Percentiles rank a stretch among this genome's conserved stretches.
phyloP scores from a whole-genome alignment of 2,329 filamentous ascomycete species.

The Cercospora brassicicola region DNA sequence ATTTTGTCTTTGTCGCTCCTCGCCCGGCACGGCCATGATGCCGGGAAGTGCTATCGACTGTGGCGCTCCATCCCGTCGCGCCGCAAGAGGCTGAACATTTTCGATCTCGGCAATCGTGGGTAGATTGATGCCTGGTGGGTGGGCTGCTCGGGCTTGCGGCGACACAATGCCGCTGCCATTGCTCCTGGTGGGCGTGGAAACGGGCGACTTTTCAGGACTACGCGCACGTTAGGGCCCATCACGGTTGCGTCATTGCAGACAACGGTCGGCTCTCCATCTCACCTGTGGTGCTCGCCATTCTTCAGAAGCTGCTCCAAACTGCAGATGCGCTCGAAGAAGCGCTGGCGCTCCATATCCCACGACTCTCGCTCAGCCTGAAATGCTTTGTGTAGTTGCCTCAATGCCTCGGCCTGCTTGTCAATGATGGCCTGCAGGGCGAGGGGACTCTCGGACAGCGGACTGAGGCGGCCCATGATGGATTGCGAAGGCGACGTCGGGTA shows the following conservation, averaged over 20 bases:
- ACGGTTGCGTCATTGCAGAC: constrained; percentile 12
- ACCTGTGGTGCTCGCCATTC: constrained; percentile 39
- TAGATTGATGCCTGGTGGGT: constrained; percentile 21
- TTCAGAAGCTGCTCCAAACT: constrained; percentile 39
- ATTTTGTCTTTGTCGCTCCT: constrained; percentile 24
- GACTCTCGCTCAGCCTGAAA: constrained; percentile 40
- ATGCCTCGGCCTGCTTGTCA: constrained; percentile 38
- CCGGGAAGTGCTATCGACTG: constrained; percentile 29
- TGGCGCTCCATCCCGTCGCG: constrained; percentile 32
- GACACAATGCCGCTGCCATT: constrained; percentile 22
- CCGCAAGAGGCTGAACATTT: constrained; percentile 29
- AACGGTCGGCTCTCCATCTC: constrained; percentile 8
- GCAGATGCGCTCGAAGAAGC: constrained; percentile 38
- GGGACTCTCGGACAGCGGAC: constrained; percentile 21
- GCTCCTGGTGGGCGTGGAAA: constrained; percentile 33
- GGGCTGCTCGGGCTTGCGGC: constrained; percentile 14
- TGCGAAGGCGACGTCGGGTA: constrained; percentile 20
- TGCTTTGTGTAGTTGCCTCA: constrained; percentile 37
- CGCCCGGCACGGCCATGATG: constrained; percentile 17
- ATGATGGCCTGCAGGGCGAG: constrained; percentile 37
- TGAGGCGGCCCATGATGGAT: constrained; percentile 30
- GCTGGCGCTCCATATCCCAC: constrained; percentile 38
- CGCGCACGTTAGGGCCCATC: neutral
- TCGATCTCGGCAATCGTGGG: constrained; percentile 41
- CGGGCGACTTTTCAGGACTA: constrained; percentile 41